phyloP scores from a whole-genome alignment of 73 alveolate species.

The Paramecium pentaurelia region DNA sequence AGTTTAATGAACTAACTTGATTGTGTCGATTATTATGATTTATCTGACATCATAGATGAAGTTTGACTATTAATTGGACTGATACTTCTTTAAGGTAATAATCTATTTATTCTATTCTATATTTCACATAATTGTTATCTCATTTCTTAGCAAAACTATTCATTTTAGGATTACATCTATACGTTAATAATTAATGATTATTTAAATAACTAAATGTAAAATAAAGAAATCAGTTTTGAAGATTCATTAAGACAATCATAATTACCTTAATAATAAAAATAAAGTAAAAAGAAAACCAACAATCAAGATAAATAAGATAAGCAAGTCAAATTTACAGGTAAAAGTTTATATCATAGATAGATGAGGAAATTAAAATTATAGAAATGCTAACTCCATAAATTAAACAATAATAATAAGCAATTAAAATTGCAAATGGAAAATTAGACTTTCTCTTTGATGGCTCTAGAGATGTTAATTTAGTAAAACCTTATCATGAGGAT shows the following conservation, averaged over 20 bases:
- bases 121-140: background rate
- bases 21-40: background rate
- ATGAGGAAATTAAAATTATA: background rate
- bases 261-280: background rate
- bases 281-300: background rate
- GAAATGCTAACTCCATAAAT: background rate
- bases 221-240: conserved; percentile 35
- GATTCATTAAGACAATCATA: conserved; percentile 28
- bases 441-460: conserved; percentile 56
- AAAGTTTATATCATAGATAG: background rate
- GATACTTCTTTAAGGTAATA: background rate
- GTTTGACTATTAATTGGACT: background rate
- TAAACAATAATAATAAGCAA: background rate
- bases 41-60: background rate
- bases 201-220: background rate
- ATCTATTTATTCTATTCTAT: background rate
- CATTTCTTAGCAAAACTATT: background rate
- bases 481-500: conserved; percentile 54
- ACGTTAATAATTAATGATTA: background rate
- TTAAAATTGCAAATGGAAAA: conserved; percentile 14
- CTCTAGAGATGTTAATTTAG: conserved; percentile 44
- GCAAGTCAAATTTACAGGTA: background rate
- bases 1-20: background rate
- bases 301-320: background rate
- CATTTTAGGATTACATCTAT: background rate